Base-by-base conservation (phyloP, 805 yeast genomes). In the Blastobotrys peoriensis region DNA sequence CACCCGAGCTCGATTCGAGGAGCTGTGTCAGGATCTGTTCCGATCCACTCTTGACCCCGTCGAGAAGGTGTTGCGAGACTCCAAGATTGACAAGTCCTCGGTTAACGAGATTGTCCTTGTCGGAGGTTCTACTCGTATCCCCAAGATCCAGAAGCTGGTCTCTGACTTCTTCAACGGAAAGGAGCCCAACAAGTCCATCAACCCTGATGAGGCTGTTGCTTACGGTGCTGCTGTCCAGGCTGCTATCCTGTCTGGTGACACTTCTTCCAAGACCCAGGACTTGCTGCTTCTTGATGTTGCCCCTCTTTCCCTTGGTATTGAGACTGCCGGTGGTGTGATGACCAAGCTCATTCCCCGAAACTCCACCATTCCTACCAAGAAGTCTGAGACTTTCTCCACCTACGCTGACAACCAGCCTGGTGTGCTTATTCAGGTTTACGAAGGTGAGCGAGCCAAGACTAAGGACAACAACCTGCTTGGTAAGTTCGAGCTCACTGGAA, bases 191-290 rank as follows among this genome's bases (percentile, higher is more conserved):
- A 85, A 81, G 75, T 86, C 96, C 44, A 88, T 88, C 71, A 88
- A 88, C 80, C 96, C 97, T 59, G 97, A 88, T 77, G 97, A 88
- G 75, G 97, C 97, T 63, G 97, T 88, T 70, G 97, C 97, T 64
- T 88, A 88, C 74, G 96, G 97, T 83, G 97, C 97, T 59, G 96
- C 96, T 53, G 96, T 88, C 58, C 97, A 88, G 76, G 96, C 96
- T 57, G 96, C 96, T 58, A 88, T 88, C 65, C 79, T 88, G 66
- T 80, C 96, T 50, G 97, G 97, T 74, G 96, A 88, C 72, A 82
- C 91, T 58, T 88, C 96, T 35, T 81, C 95, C 51, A 34, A 34
- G 83, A 89, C 96, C 51, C 96, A 88, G 76, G 97, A 88, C 69
- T 76, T 88, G 69, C 75, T 91, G 66, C 78, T 89, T 64, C 79